Evolutionary conservation across 225 moss, liverwort and hornwort species (phyloP).

Genomic region (Neckera pumila): DNA sequence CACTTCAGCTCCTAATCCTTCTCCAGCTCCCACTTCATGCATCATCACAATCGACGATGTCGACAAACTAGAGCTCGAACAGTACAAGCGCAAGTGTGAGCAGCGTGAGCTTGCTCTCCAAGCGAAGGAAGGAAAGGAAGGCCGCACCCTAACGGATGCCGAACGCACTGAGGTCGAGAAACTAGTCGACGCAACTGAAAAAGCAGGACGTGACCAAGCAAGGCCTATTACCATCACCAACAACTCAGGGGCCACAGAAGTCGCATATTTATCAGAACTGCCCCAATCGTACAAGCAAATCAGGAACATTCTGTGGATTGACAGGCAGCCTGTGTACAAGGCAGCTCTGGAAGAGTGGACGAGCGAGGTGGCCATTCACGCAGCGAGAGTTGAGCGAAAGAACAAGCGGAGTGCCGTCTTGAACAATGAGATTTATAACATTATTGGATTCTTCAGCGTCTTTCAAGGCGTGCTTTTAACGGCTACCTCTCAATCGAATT

Average conservation of each 20-base stretch:
- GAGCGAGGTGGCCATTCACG: neutral
- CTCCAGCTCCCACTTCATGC: neutral
- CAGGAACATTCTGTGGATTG: neutral
- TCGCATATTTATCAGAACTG: neutral
- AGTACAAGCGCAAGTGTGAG: neutral
- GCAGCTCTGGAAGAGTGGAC: conserved; percentile 6
- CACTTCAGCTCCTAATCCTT: neutral
- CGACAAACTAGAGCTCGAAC: conserved; percentile 7
- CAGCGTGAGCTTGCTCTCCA: neutral
- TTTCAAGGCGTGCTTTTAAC: conserved; percentile 8
- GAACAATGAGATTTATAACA: neutral
- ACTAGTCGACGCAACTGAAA: neutral
- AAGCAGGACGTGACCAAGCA: neutral
- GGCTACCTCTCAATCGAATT: neutral
- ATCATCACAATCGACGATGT: neutral
- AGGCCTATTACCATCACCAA: neutral
- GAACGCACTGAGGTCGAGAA: neutral
- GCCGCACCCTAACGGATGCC: neutral
- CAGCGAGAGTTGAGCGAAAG: neutral
- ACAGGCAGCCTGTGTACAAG: neutral
- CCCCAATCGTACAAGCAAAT: neutral
- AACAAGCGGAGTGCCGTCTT: neutral
- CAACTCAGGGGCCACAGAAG: neutral
- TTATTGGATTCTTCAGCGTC: neutral
- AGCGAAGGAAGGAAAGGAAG: neutral